Evolutionary conservation across 768 basidiomycete species (phyloP).

Genomic region (Gyrodon lividus): DNA sequence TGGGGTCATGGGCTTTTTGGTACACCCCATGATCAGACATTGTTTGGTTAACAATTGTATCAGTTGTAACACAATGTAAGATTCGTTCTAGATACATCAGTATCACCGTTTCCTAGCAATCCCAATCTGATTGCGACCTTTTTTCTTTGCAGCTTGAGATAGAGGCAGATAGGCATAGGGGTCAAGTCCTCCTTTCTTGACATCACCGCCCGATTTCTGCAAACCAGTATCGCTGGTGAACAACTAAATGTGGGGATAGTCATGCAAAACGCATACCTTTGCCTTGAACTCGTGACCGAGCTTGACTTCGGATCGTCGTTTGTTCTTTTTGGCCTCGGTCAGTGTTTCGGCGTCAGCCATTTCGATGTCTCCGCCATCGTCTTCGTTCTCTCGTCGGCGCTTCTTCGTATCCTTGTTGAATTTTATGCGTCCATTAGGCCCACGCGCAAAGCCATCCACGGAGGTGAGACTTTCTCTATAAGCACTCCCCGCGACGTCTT

Average conservation of each 20-base stretch:
- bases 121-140: conserved; percentile 48
- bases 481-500: conserved; percentile 67
- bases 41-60: conserved; percentile 53
- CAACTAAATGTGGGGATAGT: neutral
- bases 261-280: conserved; percentile 57
- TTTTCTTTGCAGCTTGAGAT: conserved; percentile 74
- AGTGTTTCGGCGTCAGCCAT: conserved; percentile 68
- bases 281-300: conserved; percentile 93
- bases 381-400: conserved; percentile 69
- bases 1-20: conserved; percentile 67
- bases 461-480: conserved; percentile 84
- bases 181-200: conserved; percentile 83
- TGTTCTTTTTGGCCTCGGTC: conserved; percentile 44
- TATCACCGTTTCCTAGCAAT: conserved; percentile 63
- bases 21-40: conserved; percentile 66
- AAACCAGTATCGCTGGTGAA: conserved; percentile 5
- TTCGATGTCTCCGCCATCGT: conserved; percentile 63
- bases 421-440: conserved; percentile 80
- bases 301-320: conserved; percentile 52
- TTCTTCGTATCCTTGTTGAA: conserved; percentile 99
- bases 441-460: conserved; percentile 86
- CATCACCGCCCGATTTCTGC: conserved; percentile 92
- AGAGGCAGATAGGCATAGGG: conserved; percentile 92
- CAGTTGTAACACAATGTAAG: neutral
- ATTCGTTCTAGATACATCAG: conserved; percentile 1